Evolutionary conservation across 805 yeast genomes (phyloP), one percentile per base, ranked within the genome.

Genomic region (Schwanniomyces sp.): DNA sequence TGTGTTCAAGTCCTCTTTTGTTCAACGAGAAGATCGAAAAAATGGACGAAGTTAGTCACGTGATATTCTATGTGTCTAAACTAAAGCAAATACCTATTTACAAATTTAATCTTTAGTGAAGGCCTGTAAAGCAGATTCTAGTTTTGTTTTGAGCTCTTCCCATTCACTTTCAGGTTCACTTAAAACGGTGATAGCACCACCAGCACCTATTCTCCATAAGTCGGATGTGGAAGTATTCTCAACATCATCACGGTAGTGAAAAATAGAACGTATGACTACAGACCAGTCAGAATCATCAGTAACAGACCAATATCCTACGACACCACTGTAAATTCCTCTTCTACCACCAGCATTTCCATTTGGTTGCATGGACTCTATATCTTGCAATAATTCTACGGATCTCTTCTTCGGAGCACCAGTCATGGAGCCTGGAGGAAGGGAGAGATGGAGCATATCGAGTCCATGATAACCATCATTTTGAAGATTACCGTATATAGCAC

Each of bases 391-490:
- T 63, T 92, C 94, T 5, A 94, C 96, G 0, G 97, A 89, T 49
- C 96, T 78, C 56, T 85, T 87, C 69, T 94, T 94, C 2, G 99
- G 99, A 0, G 99, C 99, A 2, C 99, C 99, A 0, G 99, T 94
- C 99, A 94, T 94, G 0, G 98, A 92, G 0, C 99, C 99, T 0
- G 99, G 97, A 2, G 99, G 99, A 30, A 95, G 70, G 0, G 96
- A 82, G 49, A 81, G 81, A 17, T 82, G 78, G 10, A 94, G 74
- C 2, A 92, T 71, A 62, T 94, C 98, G 21, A 91, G 70, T 0
- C 98, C 99, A 10, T 76, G 70, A 54, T 77, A 83, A 6, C 40
- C 38, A 26, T 55, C 68, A 9, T 49, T 40, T 14, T 50, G 54
- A 25, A 85, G 64, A 17, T 70, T 62, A 0, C 97, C 98, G 45